Conservation (phyloP, 257 asterid genomes). For the Solanum chilense region DNA sequence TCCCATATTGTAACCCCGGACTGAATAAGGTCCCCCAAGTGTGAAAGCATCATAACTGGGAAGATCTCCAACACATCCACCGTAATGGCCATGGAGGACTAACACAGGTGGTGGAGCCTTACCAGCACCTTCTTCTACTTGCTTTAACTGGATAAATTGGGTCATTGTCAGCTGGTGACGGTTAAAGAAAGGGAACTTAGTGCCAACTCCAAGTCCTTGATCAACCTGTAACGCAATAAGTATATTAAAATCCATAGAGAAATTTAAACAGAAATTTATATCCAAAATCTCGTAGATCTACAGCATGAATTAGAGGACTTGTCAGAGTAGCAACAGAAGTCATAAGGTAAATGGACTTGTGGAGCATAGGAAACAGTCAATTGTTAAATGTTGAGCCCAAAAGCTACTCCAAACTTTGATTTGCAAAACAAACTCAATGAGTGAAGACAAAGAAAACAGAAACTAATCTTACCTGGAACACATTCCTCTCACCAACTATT, state of each 20-base stretch:
- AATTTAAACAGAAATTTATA: neutral
- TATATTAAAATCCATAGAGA: neutral
- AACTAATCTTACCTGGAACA: constrained; percentile 65
- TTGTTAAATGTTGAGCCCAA: neutral
- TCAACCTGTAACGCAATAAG: constrained; percentile 52
- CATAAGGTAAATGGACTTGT: neutral
- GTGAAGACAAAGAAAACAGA: neutral
- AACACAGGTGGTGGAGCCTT: constrained; percentile 89
- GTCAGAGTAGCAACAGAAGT: neutral
- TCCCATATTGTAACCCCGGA: constrained; percentile 95
- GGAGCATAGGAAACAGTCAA: neutral
- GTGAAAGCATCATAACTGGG: constrained; percentile 95
- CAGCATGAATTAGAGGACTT: neutral
- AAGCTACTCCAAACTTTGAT: neutral
- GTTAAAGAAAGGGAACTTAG: constrained; percentile 74
- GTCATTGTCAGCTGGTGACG: constrained; percentile 85
- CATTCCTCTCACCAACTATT: constrained; percentile 90
- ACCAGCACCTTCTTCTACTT: constrained; percentile 93
- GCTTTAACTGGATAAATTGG: constrained; percentile 59
- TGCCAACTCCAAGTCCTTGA: constrained; percentile 92
- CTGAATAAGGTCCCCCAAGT: constrained; percentile 97
- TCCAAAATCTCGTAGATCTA: neutral
- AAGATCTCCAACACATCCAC: constrained; percentile 98
- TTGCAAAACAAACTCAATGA: neutral
- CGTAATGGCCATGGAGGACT: constrained; percentile 91